Evolutionary conservation across 768 basidiomycete species (phyloP).

Genomic region (Pisolithus albus): DNA sequence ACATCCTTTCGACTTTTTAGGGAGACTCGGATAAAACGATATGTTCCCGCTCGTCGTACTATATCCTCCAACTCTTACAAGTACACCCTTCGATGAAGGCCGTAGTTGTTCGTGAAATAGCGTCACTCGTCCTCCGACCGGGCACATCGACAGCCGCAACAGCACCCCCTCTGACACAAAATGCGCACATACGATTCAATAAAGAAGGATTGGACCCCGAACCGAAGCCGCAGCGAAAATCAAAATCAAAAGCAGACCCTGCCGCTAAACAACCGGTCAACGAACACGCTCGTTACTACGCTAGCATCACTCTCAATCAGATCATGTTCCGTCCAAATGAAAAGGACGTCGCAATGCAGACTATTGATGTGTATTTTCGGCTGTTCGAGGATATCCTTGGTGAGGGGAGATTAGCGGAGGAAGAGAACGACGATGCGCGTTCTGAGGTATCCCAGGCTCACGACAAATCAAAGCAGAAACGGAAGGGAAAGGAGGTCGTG

Average conservation of each 20-base stretch:
- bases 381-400: constrained; percentile 86
- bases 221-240: neutral
- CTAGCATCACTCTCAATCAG: constrained; percentile 92
- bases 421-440: constrained; percentile 19
- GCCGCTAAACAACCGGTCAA: constrained; percentile 42
- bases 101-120: constrained; percentile 83
- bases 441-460: constrained; percentile 26
- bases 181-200: constrained; percentile 49
- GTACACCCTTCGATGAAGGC: constrained; percentile 89
- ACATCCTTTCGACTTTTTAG: constrained; percentile 29
- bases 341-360: constrained; percentile 61
- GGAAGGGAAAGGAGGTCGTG: constrained; percentile 36
- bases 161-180: constrained; percentile 13
- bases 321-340: constrained; percentile 67
- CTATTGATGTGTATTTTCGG: constrained; percentile 91
- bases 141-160: constrained; percentile 31
- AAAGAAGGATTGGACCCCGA: constrained; percentile 23
- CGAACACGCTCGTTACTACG: constrained; percentile 83
- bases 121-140: constrained; percentile 62
- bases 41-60: constrained; percentile 85
- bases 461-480: constrained; percentile 18
- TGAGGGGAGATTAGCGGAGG: constrained; percentile 34
- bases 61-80: constrained; percentile 85
- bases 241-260: constrained; percentile 12
- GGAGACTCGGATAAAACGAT: constrained; percentile 86